Conservation (phyloP, 2,329 filamentous ascomycete species). For the Fulvia fulva region DNA sequence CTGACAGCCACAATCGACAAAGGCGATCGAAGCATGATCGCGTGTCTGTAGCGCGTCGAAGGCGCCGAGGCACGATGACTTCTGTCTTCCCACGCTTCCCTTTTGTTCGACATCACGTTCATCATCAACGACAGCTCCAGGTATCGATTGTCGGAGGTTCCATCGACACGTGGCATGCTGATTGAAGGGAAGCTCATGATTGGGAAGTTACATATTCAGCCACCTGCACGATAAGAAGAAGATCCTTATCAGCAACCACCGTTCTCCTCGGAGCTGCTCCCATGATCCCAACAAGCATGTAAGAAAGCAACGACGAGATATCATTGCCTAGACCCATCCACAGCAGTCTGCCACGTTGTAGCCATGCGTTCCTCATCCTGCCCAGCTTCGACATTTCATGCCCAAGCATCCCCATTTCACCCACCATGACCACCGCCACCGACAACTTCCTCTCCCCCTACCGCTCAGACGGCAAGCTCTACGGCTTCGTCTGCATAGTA, state of each 20-base stretch:
- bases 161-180: background rate
- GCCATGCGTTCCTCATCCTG: background rate
- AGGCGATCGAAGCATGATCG: no score
- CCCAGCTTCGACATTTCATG: background rate
- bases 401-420: slow-evolving; percentile 1
- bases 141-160: background rate
- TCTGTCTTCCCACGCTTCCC: background rate
- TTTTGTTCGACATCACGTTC: background rate
- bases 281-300: background rate
- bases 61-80: background rate
- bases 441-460: slow-evolving; percentile 54
- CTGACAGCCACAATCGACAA: background rate
- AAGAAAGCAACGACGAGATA: slow-evolving; percentile 3
- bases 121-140: background rate
- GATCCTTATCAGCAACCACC: slow-evolving; percentile 2
- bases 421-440: slow-evolving; percentile 16
- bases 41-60: background rate
- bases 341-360: no score
- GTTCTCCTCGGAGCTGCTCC: slow-evolving; percentile 5
- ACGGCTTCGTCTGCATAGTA: slow-evolving; percentile 63
- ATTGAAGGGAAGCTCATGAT: background rate
- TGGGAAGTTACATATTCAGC: background rate
- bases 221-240: background rate
- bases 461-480: slow-evolving; percentile 56
- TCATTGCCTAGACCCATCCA: no score